A percentile compares a stretch with the other conserved stretches of the same genome.
These are phyloP conservation scores for Sclerotinia nivalis DNA, from an alignment of 2,329 filamentous ascomycete genomes.

Conservation along the genomic window DNA sequence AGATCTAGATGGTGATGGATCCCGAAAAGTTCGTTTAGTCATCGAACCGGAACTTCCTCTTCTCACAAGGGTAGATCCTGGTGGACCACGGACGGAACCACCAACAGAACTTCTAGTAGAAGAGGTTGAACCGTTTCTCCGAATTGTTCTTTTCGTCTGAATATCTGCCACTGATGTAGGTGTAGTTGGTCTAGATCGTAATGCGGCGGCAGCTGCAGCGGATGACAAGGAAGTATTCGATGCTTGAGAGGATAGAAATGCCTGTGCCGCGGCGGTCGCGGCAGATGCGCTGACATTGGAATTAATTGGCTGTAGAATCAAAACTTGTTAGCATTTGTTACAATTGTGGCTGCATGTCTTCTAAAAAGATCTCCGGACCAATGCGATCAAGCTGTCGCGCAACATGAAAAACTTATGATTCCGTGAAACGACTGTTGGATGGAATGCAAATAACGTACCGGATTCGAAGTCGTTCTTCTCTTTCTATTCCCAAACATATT, in stretches of 20 bases:
- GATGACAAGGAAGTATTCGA: slow-evolving; percentile 71
- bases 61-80: slow-evolving; percentile 56
- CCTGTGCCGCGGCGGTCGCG: slow-evolving; percentile 76
- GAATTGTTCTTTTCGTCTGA: slow-evolving; percentile 81
- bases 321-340: slow-evolving; percentile 32
- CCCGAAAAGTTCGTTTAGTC: slow-evolving; percentile 84
- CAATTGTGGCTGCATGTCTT: slow-evolving; percentile 19
- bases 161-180: slow-evolving; percentile 80
- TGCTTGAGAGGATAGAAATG: slow-evolving; percentile 69
- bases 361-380: slow-evolving; percentile 1
- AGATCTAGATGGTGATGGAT: slow-evolving; percentile 62
- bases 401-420: not conserved
- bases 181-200: slow-evolving; percentile 74
- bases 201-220: slow-evolving; percentile 81
- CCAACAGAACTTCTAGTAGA: slow-evolving; percentile 58
- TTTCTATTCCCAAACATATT: slow-evolving; percentile 43
- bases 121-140: slow-evolving; percentile 70
- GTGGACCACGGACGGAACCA: slow-evolving; percentile 44
- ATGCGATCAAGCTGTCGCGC: slow-evolving; percentile 18
- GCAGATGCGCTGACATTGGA: slow-evolving; percentile 70
- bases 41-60: slow-evolving; percentile 76
- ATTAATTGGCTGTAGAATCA: slow-evolving; percentile 55
- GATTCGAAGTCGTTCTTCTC: slow-evolving; percentile 46
- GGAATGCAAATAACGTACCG: slow-evolving; percentile 40
- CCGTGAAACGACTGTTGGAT: slow-evolving; percentile 26